Base-by-base conservation (phyloP, 345 rosid genomes). In the Aquilaria malaccensis region DNA sequence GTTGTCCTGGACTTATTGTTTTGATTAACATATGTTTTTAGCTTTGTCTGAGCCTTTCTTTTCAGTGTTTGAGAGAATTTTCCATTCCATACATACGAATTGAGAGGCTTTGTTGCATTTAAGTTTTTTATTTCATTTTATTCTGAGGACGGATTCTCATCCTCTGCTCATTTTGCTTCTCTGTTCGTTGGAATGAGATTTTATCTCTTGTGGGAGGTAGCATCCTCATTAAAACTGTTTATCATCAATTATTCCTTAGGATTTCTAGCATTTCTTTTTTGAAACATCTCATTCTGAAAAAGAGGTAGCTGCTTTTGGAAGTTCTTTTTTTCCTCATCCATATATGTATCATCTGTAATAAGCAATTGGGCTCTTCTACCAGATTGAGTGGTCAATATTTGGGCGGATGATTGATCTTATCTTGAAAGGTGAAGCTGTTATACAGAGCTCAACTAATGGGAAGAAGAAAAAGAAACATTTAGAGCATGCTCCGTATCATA, bases 371-470 rank as follows among this genome's bases (percentile, higher is more conserved):
- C 48, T 30, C 30, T 46, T 77, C 41, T 62, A 72, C 75, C 95
- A 94, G 99, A 72, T 88, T 67, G 51, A 80, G 60, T 79, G 74
- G 62, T 81, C 91, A 58, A 79, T 81, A 1, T 83, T 94, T 14
- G 77, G 59, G 55, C 77, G 65, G 77, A 71, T 81, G 65, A 84
- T 94, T 50, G 76, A 72, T 65, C 77, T 70, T 70, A 33, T 77
- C 58, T 71, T 73, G 65, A 70, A 78, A 60, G 75, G 68, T 74
- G 83, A 76, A 61, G 56, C 56, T 71, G 61, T 52, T 1, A 15
- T 55, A 55, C 67, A 66, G 61, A 76, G 72, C 60, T 76, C 78
- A 33, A 61, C 62, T 15, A 32, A 68, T 62, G 74, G 69, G 67
- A 88, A 63, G 77, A 87, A 84, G 83, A 90, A 81, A 78, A 82